Percentiles rank a stretch among this genome's conserved stretches.
Conservation (phyloP, 2,329 filamentous ascomycete genomes). For the Arthrobotrys iridis region DNA sequence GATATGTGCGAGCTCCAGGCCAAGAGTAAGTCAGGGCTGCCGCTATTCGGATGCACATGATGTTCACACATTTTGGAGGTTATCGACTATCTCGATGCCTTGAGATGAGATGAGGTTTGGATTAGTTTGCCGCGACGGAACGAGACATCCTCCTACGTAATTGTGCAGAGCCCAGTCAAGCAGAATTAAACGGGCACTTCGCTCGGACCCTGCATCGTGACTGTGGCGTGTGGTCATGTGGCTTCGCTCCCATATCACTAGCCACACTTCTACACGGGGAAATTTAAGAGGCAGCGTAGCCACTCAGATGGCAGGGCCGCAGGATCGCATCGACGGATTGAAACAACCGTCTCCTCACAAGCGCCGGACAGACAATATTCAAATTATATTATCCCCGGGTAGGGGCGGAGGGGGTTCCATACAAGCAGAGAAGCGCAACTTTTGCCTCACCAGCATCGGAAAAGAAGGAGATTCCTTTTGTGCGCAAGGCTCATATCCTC, state of each 20-base stretch:
- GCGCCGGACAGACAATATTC: background rate
- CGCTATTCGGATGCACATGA: background rate
- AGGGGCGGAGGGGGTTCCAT: too few species aligned
- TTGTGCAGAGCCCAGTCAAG: constrained; percentile 22
- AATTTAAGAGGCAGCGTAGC: background rate
- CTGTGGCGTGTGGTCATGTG: constrained; percentile 4
- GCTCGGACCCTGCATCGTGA: constrained; percentile 18
- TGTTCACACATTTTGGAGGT: background rate
- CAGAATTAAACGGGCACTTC: background rate
- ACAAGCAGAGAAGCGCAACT: too few species aligned
- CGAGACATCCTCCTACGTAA: constrained; percentile 29
- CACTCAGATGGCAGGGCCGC: background rate
- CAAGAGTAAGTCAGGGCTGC: background rate
- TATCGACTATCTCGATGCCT: background rate
- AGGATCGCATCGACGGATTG: constrained; percentile 4
- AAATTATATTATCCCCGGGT: background rate
- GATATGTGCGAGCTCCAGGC: background rate
- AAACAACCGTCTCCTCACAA: background rate
- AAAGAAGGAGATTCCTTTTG: background rate
- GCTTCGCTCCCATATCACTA: background rate
- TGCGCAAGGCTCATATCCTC: background rate
- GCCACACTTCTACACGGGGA: background rate
- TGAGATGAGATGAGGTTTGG: background rate
- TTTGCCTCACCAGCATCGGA: background rate
- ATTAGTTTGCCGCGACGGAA: constrained; percentile 4